phyloP scores from a whole-genome alignment of 1,284 basidiomycete genomes.

The Tremellales sp. region DNA sequence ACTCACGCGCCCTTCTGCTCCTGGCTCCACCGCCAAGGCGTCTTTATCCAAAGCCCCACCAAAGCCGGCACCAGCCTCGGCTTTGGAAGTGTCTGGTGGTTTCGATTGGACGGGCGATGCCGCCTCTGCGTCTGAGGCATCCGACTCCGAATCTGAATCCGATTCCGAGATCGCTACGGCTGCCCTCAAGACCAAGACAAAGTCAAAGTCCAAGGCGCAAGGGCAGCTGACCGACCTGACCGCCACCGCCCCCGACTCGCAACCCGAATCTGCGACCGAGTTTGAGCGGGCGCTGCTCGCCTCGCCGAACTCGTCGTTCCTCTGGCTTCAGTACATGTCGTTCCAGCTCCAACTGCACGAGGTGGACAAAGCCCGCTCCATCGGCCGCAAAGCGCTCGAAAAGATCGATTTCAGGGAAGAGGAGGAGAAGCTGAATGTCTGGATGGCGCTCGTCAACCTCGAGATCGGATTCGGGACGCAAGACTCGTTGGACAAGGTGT shows the following conservation, averaged over 20 bases:
- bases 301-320: slow-evolving; percentile 95
- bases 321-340: slow-evolving; percentile 99
- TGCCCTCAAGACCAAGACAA: slow-evolving; percentile 12
- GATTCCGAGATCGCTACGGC: slow-evolving; percentile 10
- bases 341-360: slow-evolving; percentile 95
- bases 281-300: slow-evolving; percentile 91
- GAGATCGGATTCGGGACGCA: slow-evolving; percentile 92
- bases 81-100: slow-evolving; percentile 50
- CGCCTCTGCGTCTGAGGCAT: slow-evolving; percentile 11
- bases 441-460: slow-evolving; percentile 93
- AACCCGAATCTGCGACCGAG: slow-evolving; percentile 87
- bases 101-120: slow-evolving; percentile 54
- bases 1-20: background rate
- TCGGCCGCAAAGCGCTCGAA: slow-evolving; percentile 76
- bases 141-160: slow-evolving; percentile 16
- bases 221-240: slow-evolving; percentile 82
- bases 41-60: slow-evolving; percentile 16
- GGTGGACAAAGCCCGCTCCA: slow-evolving; percentile 85
- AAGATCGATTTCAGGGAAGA: slow-evolving; percentile 96
- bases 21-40: background rate
- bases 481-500: slow-evolving; percentile 68
- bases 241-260: slow-evolving; percentile 73
- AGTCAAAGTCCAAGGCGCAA: slow-evolving; percentile 53
- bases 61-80: slow-evolving; percentile 26
- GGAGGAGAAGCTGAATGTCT: slow-evolving; percentile 93